A percentile compares a stretch with the other conserved stretches of the same genome.
Evolutionary conservation across 192 early-diverging fungal species (phyloP).

Genomic region (Backusella luteola): DNA sequence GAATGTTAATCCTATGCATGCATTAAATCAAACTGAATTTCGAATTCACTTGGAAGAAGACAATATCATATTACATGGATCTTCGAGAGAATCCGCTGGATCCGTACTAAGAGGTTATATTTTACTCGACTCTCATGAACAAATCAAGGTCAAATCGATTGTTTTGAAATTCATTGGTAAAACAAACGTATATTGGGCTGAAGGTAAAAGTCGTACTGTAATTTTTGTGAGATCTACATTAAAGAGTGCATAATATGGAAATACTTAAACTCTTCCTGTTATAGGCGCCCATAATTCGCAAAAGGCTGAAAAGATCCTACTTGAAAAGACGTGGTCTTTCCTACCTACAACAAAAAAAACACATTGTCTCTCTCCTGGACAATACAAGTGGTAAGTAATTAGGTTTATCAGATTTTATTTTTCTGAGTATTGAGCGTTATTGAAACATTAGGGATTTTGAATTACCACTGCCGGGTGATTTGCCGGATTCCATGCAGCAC

Average conservation of each 20-base stretch:
- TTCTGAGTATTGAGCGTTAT: background rate
- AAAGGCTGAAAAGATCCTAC: slow-evolving; percentile 35
- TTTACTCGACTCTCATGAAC: slow-evolving; percentile 44
- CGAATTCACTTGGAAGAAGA: slow-evolving; percentile 35
- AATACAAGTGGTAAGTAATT: slow-evolving; percentile 39
- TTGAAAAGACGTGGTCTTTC: slow-evolving; percentile 56
- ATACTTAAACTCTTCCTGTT: background rate
- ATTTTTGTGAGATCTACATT: background rate
- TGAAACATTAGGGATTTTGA: slow-evolving; percentile 44
- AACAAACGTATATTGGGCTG: slow-evolving; percentile 47
- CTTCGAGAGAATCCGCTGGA: slow-evolving; percentile 42
- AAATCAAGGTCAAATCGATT: slow-evolving; percentile 50
- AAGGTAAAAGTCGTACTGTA: slow-evolving; percentile 28
- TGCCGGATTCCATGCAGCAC: slow-evolving; percentile 57
- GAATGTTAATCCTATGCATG: slow-evolving; percentile 25
- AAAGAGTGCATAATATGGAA: background rate
- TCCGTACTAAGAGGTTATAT: slow-evolving; percentile 52
- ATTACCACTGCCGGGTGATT: slow-evolving; percentile 53
- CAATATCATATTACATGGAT: slow-evolving; percentile 39
- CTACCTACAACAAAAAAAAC: slow-evolving; percentile 42
- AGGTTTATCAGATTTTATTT: background rate
- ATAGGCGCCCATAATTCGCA: slow-evolving; percentile 21
- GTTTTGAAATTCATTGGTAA: slow-evolving; percentile 50
- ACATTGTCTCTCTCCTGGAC: slow-evolving; percentile 30
- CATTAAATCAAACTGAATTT: slow-evolving; percentile 16